Evolutionary conservation across 2,329 filamentous ascomycete genomes (phyloP), one percentile per base, ranked within the genome.

Genomic region (Mycocentrospora acerina): DNA sequence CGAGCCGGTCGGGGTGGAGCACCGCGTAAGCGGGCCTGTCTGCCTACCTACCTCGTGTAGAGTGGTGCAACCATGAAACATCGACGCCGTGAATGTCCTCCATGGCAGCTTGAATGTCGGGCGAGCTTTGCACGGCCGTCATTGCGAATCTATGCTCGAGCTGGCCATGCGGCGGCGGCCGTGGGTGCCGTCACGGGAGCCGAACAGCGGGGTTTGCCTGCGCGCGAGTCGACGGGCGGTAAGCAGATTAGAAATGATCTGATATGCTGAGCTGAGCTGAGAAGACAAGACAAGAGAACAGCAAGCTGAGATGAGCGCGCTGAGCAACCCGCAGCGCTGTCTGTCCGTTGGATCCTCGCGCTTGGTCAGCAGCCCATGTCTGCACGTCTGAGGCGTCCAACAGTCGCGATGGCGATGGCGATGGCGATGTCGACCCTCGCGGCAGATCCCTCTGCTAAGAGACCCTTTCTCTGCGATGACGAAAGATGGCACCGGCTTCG

Each of bases 51-150:
- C 89, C 88, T 85, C 86, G 90, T 49, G 83, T 82, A 55, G 85
- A 81, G 63, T 87, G 86, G 70, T 93, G 86, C 75, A 94, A 86
- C 89, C 89, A 95, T 69, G 86, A 90, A 62, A 94, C 88, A 70
- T 95, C 89, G 60, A 94, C 80, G 53, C 85, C 84, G 66, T 89
- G 83, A 51, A 88, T 80, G 56, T 86, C 83, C 70, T 91, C 88
- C 88, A 91, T 91, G 41, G 45, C 47, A 33, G 53, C 47, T 35
- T 48, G 48, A 18, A 42, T 36, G 24, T 57, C 53, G 32, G 40
- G 43, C 32, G 52, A 38, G 37, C 44, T 35, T 40, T 54, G 46
- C 11, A 55, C 38, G 32, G 42, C 50, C 43, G 60, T 60, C 52
- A 53, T 51, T 39, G 45, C 40, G 43, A 44, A 32, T 51, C 49